Percentiles rank a stretch among this genome's conserved stretches.
These are phyloP conservation scores for Echites panduratus DNA, from an alignment of 257 asterid species.

Conservation along the genomic window DNA sequence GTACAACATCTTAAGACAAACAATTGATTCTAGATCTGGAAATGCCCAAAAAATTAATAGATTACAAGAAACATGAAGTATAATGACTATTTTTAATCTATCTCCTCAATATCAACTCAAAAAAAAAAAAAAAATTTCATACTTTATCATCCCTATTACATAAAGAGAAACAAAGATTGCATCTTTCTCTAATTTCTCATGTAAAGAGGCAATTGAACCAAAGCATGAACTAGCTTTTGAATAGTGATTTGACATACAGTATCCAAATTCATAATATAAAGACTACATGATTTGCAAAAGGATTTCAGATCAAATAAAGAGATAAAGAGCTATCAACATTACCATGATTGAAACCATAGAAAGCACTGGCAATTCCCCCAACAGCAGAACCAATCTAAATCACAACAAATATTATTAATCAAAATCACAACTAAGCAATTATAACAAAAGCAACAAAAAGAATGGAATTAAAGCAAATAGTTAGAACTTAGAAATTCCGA, in stretches of 20 bases:
- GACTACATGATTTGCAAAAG: background rate
- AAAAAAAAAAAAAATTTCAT: background rate
- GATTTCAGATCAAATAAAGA: background rate
- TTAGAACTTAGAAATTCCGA: background rate
- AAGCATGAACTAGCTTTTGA: background rate
- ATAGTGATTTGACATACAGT: background rate
- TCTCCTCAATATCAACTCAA: too few species aligned
- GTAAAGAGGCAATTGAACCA: background rate
- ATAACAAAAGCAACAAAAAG: constrained; percentile 3
- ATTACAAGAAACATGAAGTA: background rate
- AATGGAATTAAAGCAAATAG: background rate
- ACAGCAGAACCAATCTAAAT: constrained; percentile 87
- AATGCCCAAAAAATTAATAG: background rate
- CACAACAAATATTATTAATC: background rate
- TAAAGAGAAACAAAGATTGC: background rate
- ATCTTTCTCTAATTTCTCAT: background rate
- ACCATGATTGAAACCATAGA: constrained; percentile 79
- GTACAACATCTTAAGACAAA: background rate
- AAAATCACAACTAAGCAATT: background rate
- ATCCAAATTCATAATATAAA: background rate
- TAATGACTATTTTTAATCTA: background rate
- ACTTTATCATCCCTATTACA: background rate
- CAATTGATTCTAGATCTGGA: background rate
- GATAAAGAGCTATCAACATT: constrained; percentile 4
- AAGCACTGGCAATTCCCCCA: constrained; percentile 79